Percentiles rank a stretch among this genome's conserved stretches.
phyloP scores from a whole-genome alignment of 495 filamentous ascomycete species.

The Penicillium lagena region DNA sequence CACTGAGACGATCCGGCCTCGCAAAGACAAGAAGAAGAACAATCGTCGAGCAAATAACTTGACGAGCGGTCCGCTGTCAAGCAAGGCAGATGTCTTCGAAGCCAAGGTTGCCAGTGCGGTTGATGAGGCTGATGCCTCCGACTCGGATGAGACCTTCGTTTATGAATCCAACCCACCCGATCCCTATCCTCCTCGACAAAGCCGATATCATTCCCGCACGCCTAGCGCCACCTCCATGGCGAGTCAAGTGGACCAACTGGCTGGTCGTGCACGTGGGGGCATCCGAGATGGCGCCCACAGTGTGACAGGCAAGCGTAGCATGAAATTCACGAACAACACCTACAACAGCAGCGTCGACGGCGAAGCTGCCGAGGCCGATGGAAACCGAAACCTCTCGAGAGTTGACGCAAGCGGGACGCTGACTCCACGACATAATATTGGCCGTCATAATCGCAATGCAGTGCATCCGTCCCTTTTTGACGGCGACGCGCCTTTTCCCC shows the following conservation, averaged over 20 bases:
- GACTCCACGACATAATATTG: constrained; percentile 65
- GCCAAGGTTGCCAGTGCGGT: constrained; percentile 92
- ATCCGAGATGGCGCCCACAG: constrained; percentile 61
- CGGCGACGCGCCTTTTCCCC: constrained; percentile 63
- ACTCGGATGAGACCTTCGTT: constrained; percentile 97
- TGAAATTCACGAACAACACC: constrained; percentile 94
- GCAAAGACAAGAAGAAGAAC: constrained; percentile 78
- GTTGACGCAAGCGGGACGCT: constrained; percentile 57
- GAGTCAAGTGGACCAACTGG: constrained; percentile 68
- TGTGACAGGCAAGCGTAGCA: constrained; percentile 78
- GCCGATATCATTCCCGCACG: constrained; percentile 86
- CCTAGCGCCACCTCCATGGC: constrained; percentile 90
- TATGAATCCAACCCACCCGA: constrained; percentile 98
- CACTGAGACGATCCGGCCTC: constrained; percentile 87
- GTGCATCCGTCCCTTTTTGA: constrained; percentile 70
- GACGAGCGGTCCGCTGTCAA: constrained; percentile 58
- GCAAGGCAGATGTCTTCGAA: constrained; percentile 97
- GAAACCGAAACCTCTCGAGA: constrained; percentile 50
- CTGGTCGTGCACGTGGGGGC: constrained; percentile 52
- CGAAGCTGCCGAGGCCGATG: constrained; percentile 55
- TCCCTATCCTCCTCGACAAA: constrained; percentile 60
- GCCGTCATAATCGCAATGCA: constrained; percentile 62
- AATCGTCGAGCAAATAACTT: constrained; percentile 59
- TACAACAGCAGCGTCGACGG: constrained; percentile 56
- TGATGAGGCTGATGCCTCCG: constrained; percentile 86